A percentile compares a stretch with the other conserved stretches of the same genome.
phyloP scores from a whole-genome alignment of 257 asterid genomes.

The Jaltomata sinuosa region DNA sequence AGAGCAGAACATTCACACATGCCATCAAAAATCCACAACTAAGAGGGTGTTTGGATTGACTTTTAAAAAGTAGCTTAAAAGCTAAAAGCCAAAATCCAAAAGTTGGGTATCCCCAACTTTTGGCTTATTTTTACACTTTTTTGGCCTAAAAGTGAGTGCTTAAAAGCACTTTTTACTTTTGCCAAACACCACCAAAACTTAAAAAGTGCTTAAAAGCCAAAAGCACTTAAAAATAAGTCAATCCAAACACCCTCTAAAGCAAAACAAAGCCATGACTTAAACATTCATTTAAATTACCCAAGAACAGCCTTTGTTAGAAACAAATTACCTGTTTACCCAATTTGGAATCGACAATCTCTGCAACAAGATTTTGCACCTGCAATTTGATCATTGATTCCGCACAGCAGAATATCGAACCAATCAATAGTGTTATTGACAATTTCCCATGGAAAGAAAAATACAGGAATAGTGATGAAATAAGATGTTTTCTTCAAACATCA shows the following conservation, averaged over 20 bases:
- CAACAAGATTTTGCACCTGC: slow-evolving; percentile 92
- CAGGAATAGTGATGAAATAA: neutral
- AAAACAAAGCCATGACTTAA: neutral
- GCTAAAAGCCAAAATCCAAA: no score
- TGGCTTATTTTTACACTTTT: no score
- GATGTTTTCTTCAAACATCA: neutral
- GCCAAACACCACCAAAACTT: no score
- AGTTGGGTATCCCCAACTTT: no score
- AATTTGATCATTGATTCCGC: slow-evolving; percentile 3
- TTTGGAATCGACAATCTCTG: slow-evolving; percentile 82
- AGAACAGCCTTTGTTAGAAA: neutral
- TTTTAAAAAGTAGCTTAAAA: no score
- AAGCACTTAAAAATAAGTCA: no score
- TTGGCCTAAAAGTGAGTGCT: no score
- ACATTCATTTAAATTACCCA: neutral
- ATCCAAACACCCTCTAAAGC: no score
- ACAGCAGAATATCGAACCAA: neutral
- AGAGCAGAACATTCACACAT: neutral
- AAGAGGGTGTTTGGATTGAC: no score
- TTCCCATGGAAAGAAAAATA: neutral
- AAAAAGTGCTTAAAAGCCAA: no score
- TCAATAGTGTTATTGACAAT: neutral
- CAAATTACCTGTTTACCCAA: slow-evolving; percentile 79
- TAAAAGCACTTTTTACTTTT: no score
- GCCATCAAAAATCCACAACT: slow-evolving; percentile 1